These are phyloP conservation scores for Didymella exigua DNA, from an alignment of 2,329 filamentous ascomycete species.

Conservation along the genomic window DNA sequence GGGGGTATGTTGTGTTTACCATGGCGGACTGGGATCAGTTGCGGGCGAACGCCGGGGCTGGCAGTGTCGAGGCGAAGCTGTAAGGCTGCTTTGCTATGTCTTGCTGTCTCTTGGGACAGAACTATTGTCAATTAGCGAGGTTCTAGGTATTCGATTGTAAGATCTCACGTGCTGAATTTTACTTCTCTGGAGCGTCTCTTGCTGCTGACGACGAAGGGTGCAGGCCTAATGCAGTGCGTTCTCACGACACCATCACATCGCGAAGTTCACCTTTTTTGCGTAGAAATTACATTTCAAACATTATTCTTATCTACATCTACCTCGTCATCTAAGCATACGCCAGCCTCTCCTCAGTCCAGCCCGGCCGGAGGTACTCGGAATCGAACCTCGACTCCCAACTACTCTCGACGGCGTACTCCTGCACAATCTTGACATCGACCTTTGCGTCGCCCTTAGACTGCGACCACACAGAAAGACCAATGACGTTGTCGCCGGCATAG, in stretches of 20 bases:
- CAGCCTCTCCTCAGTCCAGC: constrained; percentile 52
- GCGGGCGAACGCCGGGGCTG: constrained; percentile 43
- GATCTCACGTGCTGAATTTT: too few species aligned
- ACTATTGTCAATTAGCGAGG: neutral
- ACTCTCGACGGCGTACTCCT: constrained; percentile 61
- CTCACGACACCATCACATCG: too few species aligned
- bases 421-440: constrained; percentile 57
- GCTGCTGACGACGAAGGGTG: too few species aligned
- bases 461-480: constrained; percentile 65
- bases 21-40: constrained; percentile 64
- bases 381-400: constrained; percentile 60
- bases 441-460: constrained; percentile 60
- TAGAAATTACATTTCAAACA: neutral
- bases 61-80: constrained; percentile 23
- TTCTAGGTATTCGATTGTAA: too few species aligned
- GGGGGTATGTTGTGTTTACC: constrained; percentile 63
- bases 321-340: constrained; percentile 32
- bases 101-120: neutral
- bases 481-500: constrained; percentile 63
- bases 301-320: neutral
- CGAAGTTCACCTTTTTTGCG: too few species aligned
- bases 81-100: constrained; percentile 17
- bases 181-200: too few species aligned
- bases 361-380: constrained; percentile 56
- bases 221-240: too few species aligned